A percentile compares a stretch with the other conserved stretches of the same genome.
Conservation (phyloP, 1,139 yeast genomes). For the Pichia sp. region DNA sequence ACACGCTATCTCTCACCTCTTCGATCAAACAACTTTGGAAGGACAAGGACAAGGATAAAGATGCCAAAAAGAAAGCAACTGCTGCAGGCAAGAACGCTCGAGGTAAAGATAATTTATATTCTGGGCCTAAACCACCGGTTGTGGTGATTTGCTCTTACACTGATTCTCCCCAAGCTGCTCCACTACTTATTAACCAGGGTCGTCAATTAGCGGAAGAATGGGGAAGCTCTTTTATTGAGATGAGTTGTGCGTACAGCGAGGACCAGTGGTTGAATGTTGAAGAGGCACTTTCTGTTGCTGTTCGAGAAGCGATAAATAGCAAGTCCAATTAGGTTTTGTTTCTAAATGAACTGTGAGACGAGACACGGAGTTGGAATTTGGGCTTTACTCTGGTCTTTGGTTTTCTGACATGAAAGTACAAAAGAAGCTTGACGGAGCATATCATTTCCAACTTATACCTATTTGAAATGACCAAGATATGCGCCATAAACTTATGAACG, state of each 20-base stretch:
- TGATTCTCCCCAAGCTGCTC: slow-evolving; percentile 48
- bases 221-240: slow-evolving; percentile 56
- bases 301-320: slow-evolving; percentile 37
- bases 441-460: too few relatives aligned
- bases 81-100: not conserved
- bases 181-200: slow-evolving; percentile 49
- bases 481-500: too few relatives aligned
- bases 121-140: slow-evolving; percentile 42
- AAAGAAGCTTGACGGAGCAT: too few relatives aligned
- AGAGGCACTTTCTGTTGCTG: slow-evolving; percentile 43
- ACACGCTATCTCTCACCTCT: slow-evolving; percentile 50
- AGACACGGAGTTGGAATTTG: too few relatives aligned
- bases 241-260: slow-evolving; percentile 38
- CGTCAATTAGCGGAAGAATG: slow-evolving; percentile 45
- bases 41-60: slow-evolving; percentile 16
- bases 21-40: slow-evolving; percentile 54
- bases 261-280: slow-evolving; percentile 42
- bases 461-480: too few relatives aligned
- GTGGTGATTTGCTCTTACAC: slow-evolving; percentile 58
- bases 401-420: too few relatives aligned
- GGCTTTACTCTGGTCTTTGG: too few relatives aligned
- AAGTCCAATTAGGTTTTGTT: too few relatives aligned
- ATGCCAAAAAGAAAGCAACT: slow-evolving; percentile 13
- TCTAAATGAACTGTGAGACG: too few relatives aligned
- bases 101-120: not conserved